Base-by-base conservation (phyloP, 2,329 filamentous ascomycete species). In the Gyromitra esculenta region DNA sequence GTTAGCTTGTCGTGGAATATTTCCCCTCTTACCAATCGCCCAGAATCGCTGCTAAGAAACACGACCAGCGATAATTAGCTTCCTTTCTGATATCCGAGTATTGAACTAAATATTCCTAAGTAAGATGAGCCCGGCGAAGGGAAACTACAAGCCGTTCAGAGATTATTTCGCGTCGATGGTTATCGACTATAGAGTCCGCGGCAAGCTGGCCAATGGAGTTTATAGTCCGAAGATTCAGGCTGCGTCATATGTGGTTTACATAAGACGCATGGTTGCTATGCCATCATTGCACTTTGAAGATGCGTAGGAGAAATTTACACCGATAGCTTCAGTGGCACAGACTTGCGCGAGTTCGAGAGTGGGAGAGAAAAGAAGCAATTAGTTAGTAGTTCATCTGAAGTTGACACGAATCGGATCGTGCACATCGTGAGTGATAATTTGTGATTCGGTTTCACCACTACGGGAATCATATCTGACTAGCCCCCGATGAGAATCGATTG, bases 321-420 rank as follows among this genome's bases (percentile, higher is more conserved):
- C 43, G 37, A 21, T 43, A 5, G 25, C 39, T 15, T 8, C 21
- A 41, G 52, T 68, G 8, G 39, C 52, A 60, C 41, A 35, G 18
- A 18, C 21, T 67, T 56, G 18, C 5, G 48, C 11, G 62, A 35
- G 25, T 37, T 48, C 21, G 41, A 52, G 41, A 4, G 18, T 8
- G 6, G 18, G 41, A 39, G 21, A 5, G 6, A 45, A 67, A 52
- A 52, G 57, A 56, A 64, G 54, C 56, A 56, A 68, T 54, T 37
- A 56, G 62, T 54, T 37, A 21, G 39, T 71, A 39, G 59, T 75
- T 71, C 59, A 59, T 71, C 66, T 65, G 72, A 70, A 71, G 72
- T 63, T 52, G 21, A 48, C 57, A 25, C 56, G 21, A 70, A 62
- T 52, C 35, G 48, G 41, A 31, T 65, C 41, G 52, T 48, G 18